These are phyloP conservation scores for Nissolia schottii DNA, from an alignment of 306 rosid genomes.

Conservation along the genomic window DNA sequence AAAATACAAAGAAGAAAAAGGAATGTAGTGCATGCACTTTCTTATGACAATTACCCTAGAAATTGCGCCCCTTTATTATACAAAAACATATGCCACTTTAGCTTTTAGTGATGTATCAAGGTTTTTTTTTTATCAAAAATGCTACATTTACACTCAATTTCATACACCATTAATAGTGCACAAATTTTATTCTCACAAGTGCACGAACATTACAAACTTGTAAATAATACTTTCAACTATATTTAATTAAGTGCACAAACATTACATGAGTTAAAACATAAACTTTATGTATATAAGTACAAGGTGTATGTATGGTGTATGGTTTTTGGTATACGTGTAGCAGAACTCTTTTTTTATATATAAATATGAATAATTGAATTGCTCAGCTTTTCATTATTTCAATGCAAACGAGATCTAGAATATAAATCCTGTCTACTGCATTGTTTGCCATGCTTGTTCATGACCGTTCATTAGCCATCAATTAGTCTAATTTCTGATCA, in stretches of 20 bases:
- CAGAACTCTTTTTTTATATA: too few relatives aligned
- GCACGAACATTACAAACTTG: too few relatives aligned
- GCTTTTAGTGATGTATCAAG: not conserved
- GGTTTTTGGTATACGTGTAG: too few relatives aligned
- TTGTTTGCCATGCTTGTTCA: constrained; percentile 6
- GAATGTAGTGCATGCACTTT: not conserved
- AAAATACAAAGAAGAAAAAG: not conserved
- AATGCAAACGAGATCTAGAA: not conserved
- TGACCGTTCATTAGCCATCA: not conserved
- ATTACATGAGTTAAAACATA: too few relatives aligned
- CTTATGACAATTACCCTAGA: not conserved
- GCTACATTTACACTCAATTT: too few relatives aligned
- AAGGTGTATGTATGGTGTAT: too few relatives aligned
- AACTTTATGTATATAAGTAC: too few relatives aligned
- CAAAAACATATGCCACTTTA: not conserved
- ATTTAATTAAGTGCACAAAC: too few relatives aligned
- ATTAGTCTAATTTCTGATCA: not conserved
- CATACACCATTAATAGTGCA: too few relatives aligned
- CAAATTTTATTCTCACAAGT: too few relatives aligned
- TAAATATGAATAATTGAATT: not conserved
- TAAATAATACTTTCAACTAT: too few relatives aligned
- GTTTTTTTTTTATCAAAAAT: too few relatives aligned
- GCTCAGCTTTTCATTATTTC: not conserved
- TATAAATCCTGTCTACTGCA: constrained; percentile 8
- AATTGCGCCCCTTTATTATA: not conserved